Conservation (phyloP, 768 basidiomycete species). For the Hydnomerulius pinastri region DNA sequence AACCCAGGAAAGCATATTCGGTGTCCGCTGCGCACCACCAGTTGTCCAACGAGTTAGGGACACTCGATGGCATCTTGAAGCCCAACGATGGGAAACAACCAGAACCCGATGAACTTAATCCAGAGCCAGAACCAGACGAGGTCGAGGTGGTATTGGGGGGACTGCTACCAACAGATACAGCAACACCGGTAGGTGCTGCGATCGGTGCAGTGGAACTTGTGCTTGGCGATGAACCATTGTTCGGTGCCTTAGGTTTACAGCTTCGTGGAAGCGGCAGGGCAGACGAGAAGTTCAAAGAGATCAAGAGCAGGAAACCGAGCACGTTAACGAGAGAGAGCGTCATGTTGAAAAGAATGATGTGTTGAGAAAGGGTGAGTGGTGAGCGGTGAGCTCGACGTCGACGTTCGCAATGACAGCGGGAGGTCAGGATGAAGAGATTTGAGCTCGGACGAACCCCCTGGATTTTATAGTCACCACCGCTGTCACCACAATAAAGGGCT, state of each 20-base stretch:
- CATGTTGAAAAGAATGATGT: slow-evolving; percentile 12
- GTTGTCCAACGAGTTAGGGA: slow-evolving; percentile 45
- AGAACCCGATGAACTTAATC: too few relatives aligned
- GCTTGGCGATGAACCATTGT: neutral
- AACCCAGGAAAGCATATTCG: slow-evolving; percentile 77
- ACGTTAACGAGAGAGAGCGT: neutral
- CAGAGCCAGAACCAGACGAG: too few relatives aligned
- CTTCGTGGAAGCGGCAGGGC: slow-evolving; percentile 16
- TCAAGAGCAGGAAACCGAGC: slow-evolving; percentile 9
- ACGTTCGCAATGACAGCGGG: neutral
- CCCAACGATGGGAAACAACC: slow-evolving; percentile 42
- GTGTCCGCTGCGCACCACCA: slow-evolving; percentile 68
- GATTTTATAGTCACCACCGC: slow-evolving; percentile 4
- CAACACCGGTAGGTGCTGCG: neutral
- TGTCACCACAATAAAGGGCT: slow-evolving; percentile 4
- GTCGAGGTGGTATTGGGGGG: neutral
- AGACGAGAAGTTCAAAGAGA: slow-evolving; percentile 9
- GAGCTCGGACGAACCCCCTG: neutral
- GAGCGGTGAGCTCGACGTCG: neutral
- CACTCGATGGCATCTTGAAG: slow-evolving; percentile 55
- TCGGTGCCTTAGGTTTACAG: slow-evolving; percentile 1
- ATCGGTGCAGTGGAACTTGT: neutral
- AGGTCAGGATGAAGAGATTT: neutral
- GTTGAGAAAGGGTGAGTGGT: neutral
- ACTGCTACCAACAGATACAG: neutral